A percentile compares a stretch with the other conserved stretches of the same genome.
Conservation (phyloP, 2,329 filamentous ascomycete genomes). For the Fusarium albosuccineum region DNA sequence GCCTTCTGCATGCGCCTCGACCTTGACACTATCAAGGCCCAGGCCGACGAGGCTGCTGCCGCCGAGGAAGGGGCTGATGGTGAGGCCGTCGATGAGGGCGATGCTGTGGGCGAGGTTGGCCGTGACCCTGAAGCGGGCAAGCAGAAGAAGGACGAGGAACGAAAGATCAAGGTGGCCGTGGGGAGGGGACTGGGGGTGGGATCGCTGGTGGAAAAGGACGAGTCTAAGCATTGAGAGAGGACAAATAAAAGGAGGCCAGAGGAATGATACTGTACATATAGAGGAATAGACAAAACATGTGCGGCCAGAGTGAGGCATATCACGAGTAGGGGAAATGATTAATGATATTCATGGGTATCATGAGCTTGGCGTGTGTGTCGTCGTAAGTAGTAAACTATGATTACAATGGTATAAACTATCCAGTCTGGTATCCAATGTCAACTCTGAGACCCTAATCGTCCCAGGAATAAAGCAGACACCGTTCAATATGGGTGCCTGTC, state of each 20-base stretch:
- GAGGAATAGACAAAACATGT: slow-evolving; percentile 45
- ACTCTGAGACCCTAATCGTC: background rate
- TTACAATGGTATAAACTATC: slow-evolving; percentile 2
- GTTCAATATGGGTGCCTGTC: background rate
- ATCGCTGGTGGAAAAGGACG: slow-evolving; percentile 79
- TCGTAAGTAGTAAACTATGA: slow-evolving; percentile 1
- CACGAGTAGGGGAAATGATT: slow-evolving; percentile 23
- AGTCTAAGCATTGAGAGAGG: slow-evolving; percentile 55
- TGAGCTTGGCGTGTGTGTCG: background rate
- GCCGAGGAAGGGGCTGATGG: slow-evolving; percentile 56
- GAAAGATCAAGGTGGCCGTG: slow-evolving; percentile 87
- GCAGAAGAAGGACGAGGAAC: slow-evolving; percentile 56
- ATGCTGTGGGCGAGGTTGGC: slow-evolving; percentile 77
- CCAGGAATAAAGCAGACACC: background rate
- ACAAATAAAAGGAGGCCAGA: background rate
- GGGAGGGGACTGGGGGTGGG: slow-evolving; percentile 84
- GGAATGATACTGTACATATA: slow-evolving; percentile 36
- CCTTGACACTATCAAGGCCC: slow-evolving; percentile 71
- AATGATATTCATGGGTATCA: slow-evolving; percentile 21
- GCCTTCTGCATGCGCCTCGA: slow-evolving; percentile 95
- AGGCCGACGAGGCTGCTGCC: slow-evolving; percentile 54
- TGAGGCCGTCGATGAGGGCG: slow-evolving; percentile 72
- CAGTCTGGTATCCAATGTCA: background rate
- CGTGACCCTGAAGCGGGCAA: slow-evolving; percentile 56
- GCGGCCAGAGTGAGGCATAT: slow-evolving; percentile 26